A percentile compares a stretch with the other conserved stretches of the same genome.
Evolutionary conservation across 2,329 filamentous ascomycete genomes (phyloP).

Genomic region (Claviceps monticola): DNA sequence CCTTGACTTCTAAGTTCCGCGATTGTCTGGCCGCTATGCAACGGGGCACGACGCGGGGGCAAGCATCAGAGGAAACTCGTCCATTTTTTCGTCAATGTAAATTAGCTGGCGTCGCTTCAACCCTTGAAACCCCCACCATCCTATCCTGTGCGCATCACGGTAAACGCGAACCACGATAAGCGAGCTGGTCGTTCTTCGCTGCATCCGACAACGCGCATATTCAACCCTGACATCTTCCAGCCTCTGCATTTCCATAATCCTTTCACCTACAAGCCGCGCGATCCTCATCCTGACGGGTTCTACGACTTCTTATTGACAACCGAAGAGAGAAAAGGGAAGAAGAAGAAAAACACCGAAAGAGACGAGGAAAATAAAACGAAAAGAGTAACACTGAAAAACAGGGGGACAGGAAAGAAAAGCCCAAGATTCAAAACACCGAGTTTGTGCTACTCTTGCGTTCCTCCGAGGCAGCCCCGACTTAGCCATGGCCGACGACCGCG

Average conservation of each 20-base stretch:
- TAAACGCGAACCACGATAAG: not conserved
- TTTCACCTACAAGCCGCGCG: not conserved
- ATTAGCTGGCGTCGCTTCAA: not conserved
- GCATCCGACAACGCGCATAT: not conserved
- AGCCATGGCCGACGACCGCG: conserved; percentile 19
- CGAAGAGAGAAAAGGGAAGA: no score
- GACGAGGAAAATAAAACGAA: no score
- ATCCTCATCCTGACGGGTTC: not conserved
- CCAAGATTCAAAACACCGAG: not conserved
- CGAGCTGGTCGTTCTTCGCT: not conserved
- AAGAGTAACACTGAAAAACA: no score
- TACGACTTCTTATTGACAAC: not conserved
- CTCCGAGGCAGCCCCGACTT: not conserved
- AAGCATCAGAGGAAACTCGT: not conserved
- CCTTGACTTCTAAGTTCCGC: not conserved
- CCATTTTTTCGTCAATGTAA: not conserved
- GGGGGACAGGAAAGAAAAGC: not conserved
- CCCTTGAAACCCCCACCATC: not conserved
- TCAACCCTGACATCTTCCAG: not conserved
- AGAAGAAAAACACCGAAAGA: no score
- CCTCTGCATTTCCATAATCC: not conserved
- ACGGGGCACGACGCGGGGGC: not conserved
- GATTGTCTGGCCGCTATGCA: not conserved
- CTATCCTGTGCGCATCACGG: not conserved
- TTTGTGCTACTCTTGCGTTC: not conserved